These are phyloP conservation scores for Helianthus tuberosus DNA, from an alignment of 129 eudicot genomes.

Conservation along the genomic window DNA sequence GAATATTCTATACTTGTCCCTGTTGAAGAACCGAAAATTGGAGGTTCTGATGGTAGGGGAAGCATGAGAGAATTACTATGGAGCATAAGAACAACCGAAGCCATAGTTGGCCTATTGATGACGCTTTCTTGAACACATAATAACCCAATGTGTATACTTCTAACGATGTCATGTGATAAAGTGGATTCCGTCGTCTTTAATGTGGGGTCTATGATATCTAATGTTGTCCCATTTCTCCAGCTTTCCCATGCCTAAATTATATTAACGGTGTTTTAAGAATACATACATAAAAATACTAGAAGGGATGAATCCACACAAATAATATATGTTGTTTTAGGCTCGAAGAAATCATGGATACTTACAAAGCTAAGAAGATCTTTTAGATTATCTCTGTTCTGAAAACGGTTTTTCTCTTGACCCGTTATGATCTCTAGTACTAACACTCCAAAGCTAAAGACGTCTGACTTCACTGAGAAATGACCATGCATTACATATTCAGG, in stretches of 20 bases:
- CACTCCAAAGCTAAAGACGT: conserved; percentile 9
- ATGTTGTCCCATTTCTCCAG: background rate
- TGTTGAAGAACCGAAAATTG: background rate
- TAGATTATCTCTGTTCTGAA: background rate
- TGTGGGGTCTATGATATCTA: conserved; percentile 1
- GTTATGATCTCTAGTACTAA: conserved; percentile 11
- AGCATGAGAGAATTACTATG: background rate
- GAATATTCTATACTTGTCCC: background rate
- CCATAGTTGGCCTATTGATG: conserved; percentile 1
- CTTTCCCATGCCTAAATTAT: conserved; percentile 9
- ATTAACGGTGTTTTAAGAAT: background rate
- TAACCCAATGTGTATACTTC: background rate
- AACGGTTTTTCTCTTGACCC: background rate
- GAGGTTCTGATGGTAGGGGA: background rate
- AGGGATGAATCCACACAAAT: too few relatives aligned
- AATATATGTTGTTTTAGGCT: too few relatives aligned
- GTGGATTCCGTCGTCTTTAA: background rate
- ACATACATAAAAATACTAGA: background rate
- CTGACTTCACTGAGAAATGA: background rate
- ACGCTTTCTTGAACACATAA: background rate
- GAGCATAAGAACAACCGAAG: background rate
- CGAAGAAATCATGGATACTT: background rate
- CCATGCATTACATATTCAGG: background rate
- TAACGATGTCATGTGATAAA: background rate
- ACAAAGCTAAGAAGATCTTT: conserved; percentile 6